Base-by-base conservation (phyloP, 495 filamentous ascomycete genomes). In the Daldinia decipiens region DNA sequence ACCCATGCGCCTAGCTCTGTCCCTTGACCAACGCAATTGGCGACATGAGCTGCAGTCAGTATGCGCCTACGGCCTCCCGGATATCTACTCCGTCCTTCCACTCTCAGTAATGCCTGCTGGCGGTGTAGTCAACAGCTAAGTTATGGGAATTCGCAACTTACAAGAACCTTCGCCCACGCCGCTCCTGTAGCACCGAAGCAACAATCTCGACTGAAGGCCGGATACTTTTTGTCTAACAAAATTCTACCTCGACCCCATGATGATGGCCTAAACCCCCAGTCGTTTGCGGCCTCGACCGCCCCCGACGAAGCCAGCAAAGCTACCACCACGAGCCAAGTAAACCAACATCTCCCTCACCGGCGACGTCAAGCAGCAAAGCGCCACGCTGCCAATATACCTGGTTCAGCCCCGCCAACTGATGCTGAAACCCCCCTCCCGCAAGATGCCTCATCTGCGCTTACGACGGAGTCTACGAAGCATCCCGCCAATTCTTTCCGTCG, bases 401-500 rank as follows among this genome's bases (percentile, higher is more conserved):
- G 56, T 32, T 32, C 59, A 26, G n/a, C 36, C 21, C 19, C 70
- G 2, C 27, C 66, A 2, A 6, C 58, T 17, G 32, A 57, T 32
- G 55, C 39, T 39, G 60, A 75, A 71, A 31, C 70, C 32, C 67
- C 74, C 51, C 77, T 96, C 11, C 90, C 94, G 4, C 91, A 85
- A 40, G 94, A 98, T 80, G 94, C 94, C 17, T 96, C 94, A 7
- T 90, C 92, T 24, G 86, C 88, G 63, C 85, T 98, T 45, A 91
- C 94, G 8, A 87, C 87, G 29, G 78, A 87, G 38, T 94, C 94
- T 5, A 88, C 91, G 29, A 80, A 83, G n/a, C 88, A 91, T 32
- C 87, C 89, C 2, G 79, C 86, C 51, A 73, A 82, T 71, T 96
- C 95, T 47, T 62, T 96, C 56, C 88, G 91, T 51, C 91, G 94